Evolutionary conservation across 768 basidiomycete genomes (phyloP).

Genomic region (Strobilomyces echinocephalus): DNA sequence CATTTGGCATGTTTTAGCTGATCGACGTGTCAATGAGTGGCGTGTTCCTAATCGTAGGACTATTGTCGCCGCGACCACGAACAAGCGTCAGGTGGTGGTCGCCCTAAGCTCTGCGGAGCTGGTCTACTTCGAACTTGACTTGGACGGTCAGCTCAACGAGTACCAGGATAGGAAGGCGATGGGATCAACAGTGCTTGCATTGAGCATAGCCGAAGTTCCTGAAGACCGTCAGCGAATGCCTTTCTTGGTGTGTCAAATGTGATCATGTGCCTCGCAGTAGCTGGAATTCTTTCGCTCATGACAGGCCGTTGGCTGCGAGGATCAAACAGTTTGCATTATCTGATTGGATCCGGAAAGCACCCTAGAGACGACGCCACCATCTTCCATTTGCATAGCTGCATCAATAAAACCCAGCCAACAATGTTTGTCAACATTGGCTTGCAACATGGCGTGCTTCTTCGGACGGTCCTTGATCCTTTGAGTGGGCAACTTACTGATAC

Average conservation of each 20-base stretch:
- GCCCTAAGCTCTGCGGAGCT: slow-evolving; percentile 94
- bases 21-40: slow-evolving; percentile 95
- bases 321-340: slow-evolving; percentile 96
- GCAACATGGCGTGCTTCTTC: slow-evolving; percentile 89
- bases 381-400: slow-evolving; percentile 94
- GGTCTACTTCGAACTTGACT: slow-evolving; percentile 95
- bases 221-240: slow-evolving; percentile 91
- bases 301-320: slow-evolving; percentile 97
- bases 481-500: slow-evolving; percentile 96
- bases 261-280: not conserved
- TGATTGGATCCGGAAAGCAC: slow-evolving; percentile 96
- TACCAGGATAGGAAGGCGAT: slow-evolving; percentile 97
- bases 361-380: slow-evolving; percentile 90
- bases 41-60: slow-evolving; percentile 82
- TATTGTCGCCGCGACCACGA: slow-evolving; percentile 91
- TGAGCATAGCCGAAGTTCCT: slow-evolving; percentile 93
- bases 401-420: slow-evolving; percentile 93
- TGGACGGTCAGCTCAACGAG: slow-evolving; percentile 95
- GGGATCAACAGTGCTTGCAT: slow-evolving; percentile 90
- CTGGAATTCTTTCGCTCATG: slow-evolving; percentile 25
- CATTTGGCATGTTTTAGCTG: slow-evolving; percentile 89
- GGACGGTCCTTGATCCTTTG: slow-evolving; percentile 92
- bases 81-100: slow-evolving; percentile 95
- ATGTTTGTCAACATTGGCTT: slow-evolving; percentile 98
- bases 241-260: slow-evolving; percentile 62